phyloP scores from a whole-genome alignment of 768 basidiomycete species.

The Podaxis pistillaris region DNA sequence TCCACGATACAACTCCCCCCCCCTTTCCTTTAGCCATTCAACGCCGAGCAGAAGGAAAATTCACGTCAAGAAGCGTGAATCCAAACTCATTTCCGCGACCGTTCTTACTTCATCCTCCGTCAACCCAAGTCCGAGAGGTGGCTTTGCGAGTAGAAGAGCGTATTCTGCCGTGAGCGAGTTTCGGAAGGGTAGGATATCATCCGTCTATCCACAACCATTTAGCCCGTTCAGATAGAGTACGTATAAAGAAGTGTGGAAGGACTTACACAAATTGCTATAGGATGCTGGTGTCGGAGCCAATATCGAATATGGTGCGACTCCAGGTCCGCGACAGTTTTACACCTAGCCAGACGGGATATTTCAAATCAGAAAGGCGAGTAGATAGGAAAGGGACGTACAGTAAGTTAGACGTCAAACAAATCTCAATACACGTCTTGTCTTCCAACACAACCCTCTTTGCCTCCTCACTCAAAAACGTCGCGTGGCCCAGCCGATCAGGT shows the following conservation, averaged over 20 bases:
- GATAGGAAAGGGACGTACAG: slow-evolving; percentile 41
- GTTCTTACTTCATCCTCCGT: slow-evolving; percentile 50
- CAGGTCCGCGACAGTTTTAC: slow-evolving; percentile 64
- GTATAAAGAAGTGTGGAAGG: neutral
- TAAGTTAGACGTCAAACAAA: slow-evolving; percentile 80
- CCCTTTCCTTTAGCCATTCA: neutral
- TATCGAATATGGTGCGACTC: slow-evolving; percentile 73
- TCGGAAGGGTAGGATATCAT: slow-evolving; percentile 77
- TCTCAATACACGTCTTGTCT: slow-evolving; percentile 64
- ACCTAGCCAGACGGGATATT: slow-evolving; percentile 33
- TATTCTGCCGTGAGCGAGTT: slow-evolving; percentile 77
- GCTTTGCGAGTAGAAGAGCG: slow-evolving; percentile 68
- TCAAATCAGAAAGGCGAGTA: neutral
- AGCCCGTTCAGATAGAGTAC: neutral
- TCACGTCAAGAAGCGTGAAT: slow-evolving; percentile 29
- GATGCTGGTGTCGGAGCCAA: slow-evolving; percentile 63
- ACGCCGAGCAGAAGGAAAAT: neutral
- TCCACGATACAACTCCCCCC: neutral
- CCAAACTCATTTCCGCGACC: slow-evolving; percentile 64
- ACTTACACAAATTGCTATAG: slow-evolving; percentile 76
- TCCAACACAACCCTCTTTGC: slow-evolving; percentile 53
- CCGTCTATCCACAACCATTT: slow-evolving; percentile 52
- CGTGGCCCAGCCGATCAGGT: slow-evolving; percentile 76
- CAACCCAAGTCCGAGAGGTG: slow-evolving; percentile 74
- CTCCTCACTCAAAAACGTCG: slow-evolving; percentile 71